Percentiles rank a stretch among this genome's conserved stretches.
Evolutionary conservation across 805 yeast genomes (phyloP).

Genomic region (Maudiozyma saulgeensis): DNA sequence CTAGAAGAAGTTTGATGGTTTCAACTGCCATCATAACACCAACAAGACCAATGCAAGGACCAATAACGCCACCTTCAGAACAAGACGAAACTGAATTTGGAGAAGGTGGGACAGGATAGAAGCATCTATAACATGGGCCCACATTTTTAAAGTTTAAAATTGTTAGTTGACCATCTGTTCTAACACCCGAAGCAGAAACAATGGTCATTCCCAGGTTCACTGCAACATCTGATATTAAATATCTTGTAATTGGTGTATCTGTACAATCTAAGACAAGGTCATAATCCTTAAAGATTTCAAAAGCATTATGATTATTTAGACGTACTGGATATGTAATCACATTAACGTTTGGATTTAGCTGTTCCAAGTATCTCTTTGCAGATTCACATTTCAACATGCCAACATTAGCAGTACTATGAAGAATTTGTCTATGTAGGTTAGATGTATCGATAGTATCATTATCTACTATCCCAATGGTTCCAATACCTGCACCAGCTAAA

Average conservation of each 20-base stretch:
- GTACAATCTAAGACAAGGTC: slow-evolving; percentile 88
- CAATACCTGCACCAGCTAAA: slow-evolving; percentile 81
- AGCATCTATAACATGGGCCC: slow-evolving; percentile 94
- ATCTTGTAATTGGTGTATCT: slow-evolving; percentile 82
- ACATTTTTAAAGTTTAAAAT: slow-evolving; percentile 52
- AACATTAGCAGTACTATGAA: slow-evolving; percentile 58
- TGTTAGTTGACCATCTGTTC: slow-evolving; percentile 82
- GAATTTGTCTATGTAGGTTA: slow-evolving; percentile 81
- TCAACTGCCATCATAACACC: slow-evolving; percentile 88
- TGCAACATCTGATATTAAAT: slow-evolving; percentile 76
- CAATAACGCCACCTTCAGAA: slow-evolving; percentile 87
- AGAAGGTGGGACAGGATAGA: slow-evolving; percentile 84
- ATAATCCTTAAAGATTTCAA: slow-evolving; percentile 49
- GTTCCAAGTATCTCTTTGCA: slow-evolving; percentile 47
- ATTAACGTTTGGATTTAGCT: slow-evolving; percentile 59
- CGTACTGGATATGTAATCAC: slow-evolving; percentile 45
- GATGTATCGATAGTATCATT: slow-evolving; percentile 76
- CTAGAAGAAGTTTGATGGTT: slow-evolving; percentile 62
- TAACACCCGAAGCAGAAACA: slow-evolving; percentile 86
- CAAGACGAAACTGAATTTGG: slow-evolving; percentile 77
- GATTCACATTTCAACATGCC: slow-evolving; percentile 72
- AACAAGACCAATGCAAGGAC: slow-evolving; percentile 90
- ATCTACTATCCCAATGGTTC: slow-evolving; percentile 77
- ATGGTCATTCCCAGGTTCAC: slow-evolving; percentile 61
- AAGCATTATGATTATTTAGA: slow-evolving; percentile 48